Percentiles rank a stretch among this genome's conserved stretches.
These are phyloP conservation scores for Auriscalpium orientale DNA, from an alignment of 768 basidiomycete species.

Conservation along the genomic window DNA sequence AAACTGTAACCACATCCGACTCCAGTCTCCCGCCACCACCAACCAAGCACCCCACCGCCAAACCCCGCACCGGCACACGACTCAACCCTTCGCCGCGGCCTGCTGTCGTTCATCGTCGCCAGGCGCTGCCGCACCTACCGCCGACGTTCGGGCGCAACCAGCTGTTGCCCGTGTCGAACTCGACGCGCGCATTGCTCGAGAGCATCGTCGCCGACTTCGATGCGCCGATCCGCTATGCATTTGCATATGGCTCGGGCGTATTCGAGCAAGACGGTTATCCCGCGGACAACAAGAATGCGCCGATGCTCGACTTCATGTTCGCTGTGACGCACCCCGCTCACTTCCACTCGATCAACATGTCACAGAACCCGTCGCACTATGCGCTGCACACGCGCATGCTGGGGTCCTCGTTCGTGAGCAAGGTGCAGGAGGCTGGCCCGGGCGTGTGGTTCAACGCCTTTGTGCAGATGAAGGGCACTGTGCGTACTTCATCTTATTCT, in stretches of 20 bases:
- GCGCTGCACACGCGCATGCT: constrained; percentile 79
- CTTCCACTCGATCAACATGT: constrained; percentile 95
- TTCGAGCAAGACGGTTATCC: constrained; percentile 85
- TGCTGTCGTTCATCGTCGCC: constrained; percentile 18
- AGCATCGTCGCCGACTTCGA: constrained; percentile 74
- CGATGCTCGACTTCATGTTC: constrained; percentile 96
- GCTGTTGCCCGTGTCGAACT: constrained; percentile 68
- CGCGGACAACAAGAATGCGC: constrained; percentile 29
- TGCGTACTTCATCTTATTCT: constrained; percentile 36
- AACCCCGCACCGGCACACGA: constrained; percentile 26
- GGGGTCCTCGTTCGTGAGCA: constrained; percentile 77
- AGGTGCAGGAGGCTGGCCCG: constrained; percentile 66
- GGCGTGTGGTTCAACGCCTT: constrained; percentile 97
- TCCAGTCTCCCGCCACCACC: constrained; percentile 21
- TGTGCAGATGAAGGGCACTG: constrained; percentile 76
- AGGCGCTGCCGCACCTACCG: constrained; percentile 48
- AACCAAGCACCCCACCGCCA: constrained; percentile 21
- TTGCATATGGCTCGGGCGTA: constrained; percentile 95
- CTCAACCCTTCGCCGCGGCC: constrained; percentile 39
- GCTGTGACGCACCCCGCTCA: constrained; percentile 89
- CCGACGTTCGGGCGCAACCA: constrained; percentile 76
- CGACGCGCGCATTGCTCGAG: constrained; percentile 74
- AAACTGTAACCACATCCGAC: neutral
- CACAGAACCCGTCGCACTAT: constrained; percentile 87
- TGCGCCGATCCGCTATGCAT: constrained; percentile 92